Percentiles rank a stretch among this genome's conserved stretches.
phyloP scores from a whole-genome alignment of 1,284 basidiomycete genomes.

The Cronartium ribicola region DNA sequence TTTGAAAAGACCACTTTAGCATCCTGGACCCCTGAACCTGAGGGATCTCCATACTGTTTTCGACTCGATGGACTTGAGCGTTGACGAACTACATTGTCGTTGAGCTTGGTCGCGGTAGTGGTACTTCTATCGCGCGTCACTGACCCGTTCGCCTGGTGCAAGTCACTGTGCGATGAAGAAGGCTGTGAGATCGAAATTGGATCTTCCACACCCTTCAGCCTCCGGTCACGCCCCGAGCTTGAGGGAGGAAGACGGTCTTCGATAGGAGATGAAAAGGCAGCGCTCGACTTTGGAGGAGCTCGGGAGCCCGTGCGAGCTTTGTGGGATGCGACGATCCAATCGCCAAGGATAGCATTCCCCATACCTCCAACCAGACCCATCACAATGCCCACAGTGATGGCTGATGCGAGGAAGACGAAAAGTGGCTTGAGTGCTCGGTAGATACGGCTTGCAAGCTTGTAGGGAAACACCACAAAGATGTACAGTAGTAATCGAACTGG shows the following conservation, averaged over 20 bases:
- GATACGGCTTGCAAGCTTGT: not conserved
- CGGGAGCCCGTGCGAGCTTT: not conserved
- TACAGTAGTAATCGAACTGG: not conserved
- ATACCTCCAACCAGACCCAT: conserved; percentile 6
- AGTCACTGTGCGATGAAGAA: not conserved
- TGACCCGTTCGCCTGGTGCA: not conserved
- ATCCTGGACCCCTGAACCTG: not conserved
- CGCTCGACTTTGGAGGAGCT: not conserved
- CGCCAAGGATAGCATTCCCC: not conserved
- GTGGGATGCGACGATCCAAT: not conserved
- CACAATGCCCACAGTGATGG: not conserved
- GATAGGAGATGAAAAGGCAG: not conserved
- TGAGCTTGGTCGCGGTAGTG: conserved; percentile 3
- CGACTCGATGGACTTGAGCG: not conserved
- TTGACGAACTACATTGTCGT: not conserved
- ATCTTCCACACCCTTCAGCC: too few relatives aligned
- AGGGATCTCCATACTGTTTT: not conserved
- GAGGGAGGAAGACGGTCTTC: not conserved
- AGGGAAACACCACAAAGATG: not conserved
- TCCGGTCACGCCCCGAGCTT: too few relatives aligned
- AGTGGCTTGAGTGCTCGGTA: not conserved
- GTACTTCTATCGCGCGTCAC: not conserved
- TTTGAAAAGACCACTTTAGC: not conserved
- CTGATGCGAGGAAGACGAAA: not conserved
- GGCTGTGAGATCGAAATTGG: too few relatives aligned